Base-by-base conservation (phyloP, 179 eudicot genomes). In the Beta lomatogona region DNA sequence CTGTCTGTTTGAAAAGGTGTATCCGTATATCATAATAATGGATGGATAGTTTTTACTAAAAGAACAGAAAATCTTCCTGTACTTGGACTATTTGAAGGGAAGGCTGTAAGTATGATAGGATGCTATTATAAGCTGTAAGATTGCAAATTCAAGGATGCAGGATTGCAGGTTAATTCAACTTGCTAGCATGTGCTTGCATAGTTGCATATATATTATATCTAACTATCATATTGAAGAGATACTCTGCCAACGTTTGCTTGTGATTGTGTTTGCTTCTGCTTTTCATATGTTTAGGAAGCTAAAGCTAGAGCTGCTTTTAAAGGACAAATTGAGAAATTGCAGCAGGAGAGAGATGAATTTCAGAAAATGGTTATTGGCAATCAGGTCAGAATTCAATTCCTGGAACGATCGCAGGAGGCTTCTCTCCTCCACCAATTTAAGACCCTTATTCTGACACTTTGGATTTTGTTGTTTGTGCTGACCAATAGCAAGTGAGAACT, bases 341-440 rank as follows among this genome's bases (percentile, higher is more conserved):
- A 95, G 79, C 92, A 92, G 83, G 99, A 94, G 83, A 86, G 93
- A 86, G 99, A 95, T 88, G 99, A 95, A 88, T 92, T 92, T 83
- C 98, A 95, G 85, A 95, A 93, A 87, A 94, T 94, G 98, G 98
- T 94, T 68, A 86, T 93, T 79, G 98, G 97, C 58, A 94, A 92
- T 83, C 98, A 95, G 95, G 98, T 95, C 46, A 79, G 84, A n/a
- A 48, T 58, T 75, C 15, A 44, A 13, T 54, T 55, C 67, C 70
- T 80, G 31, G 19, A 5, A 16, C 68, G 59, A 59, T 53, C 77
- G n/a, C 54, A 52, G 19, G 25, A 72, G 10, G 82, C 31, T 13
- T 59, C 65, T 16, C 60, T 57, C 53, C 36, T 6, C 21, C 25
- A 6, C 28, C 21, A 28, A 45, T 45, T 52, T 11, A 9, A 53